phyloP scores from a whole-genome alignment of 2,329 filamentous ascomycete genomes.

The Coleophoma crateriformis region DNA sequence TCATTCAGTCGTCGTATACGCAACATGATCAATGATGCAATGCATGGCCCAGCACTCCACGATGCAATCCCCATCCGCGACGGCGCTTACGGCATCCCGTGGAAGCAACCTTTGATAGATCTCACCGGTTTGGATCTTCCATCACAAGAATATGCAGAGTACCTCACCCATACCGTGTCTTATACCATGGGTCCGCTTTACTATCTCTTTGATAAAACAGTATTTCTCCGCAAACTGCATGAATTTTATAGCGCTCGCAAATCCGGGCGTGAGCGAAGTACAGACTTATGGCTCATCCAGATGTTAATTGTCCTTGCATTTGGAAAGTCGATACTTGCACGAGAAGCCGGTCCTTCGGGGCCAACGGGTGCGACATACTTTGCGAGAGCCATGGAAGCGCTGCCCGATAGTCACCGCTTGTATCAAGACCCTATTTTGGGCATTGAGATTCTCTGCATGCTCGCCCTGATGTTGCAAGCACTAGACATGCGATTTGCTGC shows the following conservation, averaged over 20 bases:
- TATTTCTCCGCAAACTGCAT: background rate
- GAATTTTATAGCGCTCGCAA: background rate
- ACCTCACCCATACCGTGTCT: background rate
- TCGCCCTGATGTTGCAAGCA: background rate
- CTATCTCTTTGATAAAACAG: background rate
- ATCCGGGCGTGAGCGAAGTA: background rate
- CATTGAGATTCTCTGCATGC: constrained; percentile 1
- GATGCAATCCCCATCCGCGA: background rate
- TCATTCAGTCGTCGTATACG: background rate
- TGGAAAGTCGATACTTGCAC: background rate
- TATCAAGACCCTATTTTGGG: background rate
- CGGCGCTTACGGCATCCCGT: background rate
- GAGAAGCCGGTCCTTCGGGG: background rate
- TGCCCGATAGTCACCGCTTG: background rate
- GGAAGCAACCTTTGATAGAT: background rate
- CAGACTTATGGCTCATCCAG: background rate
- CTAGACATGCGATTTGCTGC: background rate
- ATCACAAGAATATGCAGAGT: background rate
- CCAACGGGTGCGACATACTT: background rate
- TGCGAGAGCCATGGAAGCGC: background rate
- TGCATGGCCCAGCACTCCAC: background rate
- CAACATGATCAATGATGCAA: background rate
- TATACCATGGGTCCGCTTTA: background rate
- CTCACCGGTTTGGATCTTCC: background rate
- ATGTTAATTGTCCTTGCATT: background rate